phyloP scores from a whole-genome alignment of 345 rosid genomes.

The Salix exigua region DNA sequence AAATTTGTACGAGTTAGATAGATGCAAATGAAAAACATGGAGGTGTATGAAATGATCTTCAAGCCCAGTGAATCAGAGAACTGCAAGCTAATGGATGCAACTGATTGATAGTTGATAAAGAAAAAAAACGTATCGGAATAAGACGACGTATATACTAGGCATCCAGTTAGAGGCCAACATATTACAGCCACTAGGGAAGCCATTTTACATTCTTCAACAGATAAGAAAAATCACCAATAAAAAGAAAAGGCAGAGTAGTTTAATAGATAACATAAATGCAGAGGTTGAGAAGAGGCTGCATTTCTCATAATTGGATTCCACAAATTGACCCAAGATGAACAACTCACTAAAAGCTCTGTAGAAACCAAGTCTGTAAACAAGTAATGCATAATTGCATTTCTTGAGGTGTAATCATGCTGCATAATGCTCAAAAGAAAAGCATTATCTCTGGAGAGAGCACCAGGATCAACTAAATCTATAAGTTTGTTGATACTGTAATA shows the following conservation, averaged over 20 bases:
- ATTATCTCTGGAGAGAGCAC: background rate
- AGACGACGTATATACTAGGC: background rate
- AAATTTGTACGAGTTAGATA: background rate
- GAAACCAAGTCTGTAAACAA: background rate
- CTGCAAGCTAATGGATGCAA: background rate
- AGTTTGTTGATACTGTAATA: background rate
- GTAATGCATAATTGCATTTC: background rate
- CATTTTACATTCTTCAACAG: background rate
- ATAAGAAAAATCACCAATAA: background rate
- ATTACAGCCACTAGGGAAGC: background rate
- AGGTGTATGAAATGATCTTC: background rate
- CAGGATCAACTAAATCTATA: background rate
- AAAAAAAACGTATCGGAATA: background rate
- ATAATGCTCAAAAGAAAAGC: background rate
- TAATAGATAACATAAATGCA: background rate
- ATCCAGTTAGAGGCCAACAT: background rate
- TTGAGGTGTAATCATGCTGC: background rate
- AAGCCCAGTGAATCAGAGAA: background rate
- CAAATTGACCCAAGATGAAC: background rate
- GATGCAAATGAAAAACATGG: background rate
- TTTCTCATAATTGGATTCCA: background rate
- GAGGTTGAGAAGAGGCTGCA: background rate
- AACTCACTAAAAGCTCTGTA: background rate
- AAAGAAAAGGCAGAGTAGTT: background rate
- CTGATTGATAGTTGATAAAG: background rate